Base-by-base conservation (phyloP, 2,329 filamentous ascomycete genomes). In the Talaromyces albobiverticillius region DNA sequence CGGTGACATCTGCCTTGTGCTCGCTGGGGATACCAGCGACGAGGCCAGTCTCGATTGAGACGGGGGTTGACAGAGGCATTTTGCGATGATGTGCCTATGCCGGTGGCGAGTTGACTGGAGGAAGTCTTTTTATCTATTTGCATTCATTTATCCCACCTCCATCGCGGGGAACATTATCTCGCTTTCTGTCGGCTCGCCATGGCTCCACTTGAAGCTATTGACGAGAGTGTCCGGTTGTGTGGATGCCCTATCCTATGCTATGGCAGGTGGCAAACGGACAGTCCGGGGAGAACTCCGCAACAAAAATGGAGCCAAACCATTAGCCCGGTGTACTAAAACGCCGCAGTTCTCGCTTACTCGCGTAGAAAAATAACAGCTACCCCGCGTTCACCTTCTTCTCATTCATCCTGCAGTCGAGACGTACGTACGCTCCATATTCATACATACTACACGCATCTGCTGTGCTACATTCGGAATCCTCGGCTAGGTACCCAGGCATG, bases 1-100 rank as follows among this genome's bases (percentile, higher is more conserved):
- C 59, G 2, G 59, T 57, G n/a, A 59, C 31, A 10, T 34, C 31
- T 34, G 31, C 9, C 13, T 34, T 34, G 13, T 34, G 31, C 6
- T 8, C 31, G 31, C 31, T 34, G 5, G 31, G 31, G 6, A 34
- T 14, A 14, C 31, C 31, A 6, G 31, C 4, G 8, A 34, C 31
- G 13, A 4, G 31, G 13, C 31, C 31, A 3, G 31, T 34, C 3
- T 34, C 31, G 13, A 34, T 34, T 3, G 31, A 34, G 13, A 34
- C 31, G 13, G 31, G 31, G 31, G 31, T 4, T 34, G 31, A 34
- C n/a, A 34, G 31, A 14, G 31, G 31, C 31, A 34, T 34, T 8
- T 34, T 14, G n/a, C n/a, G n/a, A n/a, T n/a, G n/a, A n/a, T 34
- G 31, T 14, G 31, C n/a, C n/a, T n/a, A 34, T 3, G 13, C 31